Conservation (phyloP, 2,329 filamentous ascomycete genomes). For the Colletotrichum nymphaeae region DNA sequence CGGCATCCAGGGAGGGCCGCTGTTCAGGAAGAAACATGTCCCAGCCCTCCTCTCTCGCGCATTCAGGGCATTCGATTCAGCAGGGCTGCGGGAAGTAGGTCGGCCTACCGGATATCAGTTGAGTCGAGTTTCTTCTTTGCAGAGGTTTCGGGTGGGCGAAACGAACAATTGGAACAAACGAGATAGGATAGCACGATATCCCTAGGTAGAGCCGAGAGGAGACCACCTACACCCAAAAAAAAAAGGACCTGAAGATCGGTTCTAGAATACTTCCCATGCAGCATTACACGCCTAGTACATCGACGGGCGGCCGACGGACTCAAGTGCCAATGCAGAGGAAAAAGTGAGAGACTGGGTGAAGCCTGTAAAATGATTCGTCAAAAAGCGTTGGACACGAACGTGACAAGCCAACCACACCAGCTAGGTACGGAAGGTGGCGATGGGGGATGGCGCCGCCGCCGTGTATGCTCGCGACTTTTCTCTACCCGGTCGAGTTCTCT, state of each 20-base stretch:
- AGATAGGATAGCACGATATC: background rate
- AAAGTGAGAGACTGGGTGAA: slow-evolving; percentile 5
- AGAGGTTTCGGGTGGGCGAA: slow-evolving; percentile 10
- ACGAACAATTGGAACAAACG: background rate
- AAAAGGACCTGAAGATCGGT: slow-evolving; percentile 17
- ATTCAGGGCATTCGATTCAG: background rate
- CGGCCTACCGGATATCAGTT: slow-evolving; percentile 2
- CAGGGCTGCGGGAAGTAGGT: slow-evolving; percentile 2
- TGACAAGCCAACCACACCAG: background rate
- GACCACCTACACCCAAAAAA: background rate
- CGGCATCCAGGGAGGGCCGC: slow-evolving; percentile 30
- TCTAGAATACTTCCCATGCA: slow-evolving; percentile 30
- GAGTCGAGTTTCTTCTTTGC: background rate
- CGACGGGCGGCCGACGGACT: slow-evolving; percentile 6
- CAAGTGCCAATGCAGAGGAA: background rate
- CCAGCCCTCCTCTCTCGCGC: slow-evolving; percentile 10
- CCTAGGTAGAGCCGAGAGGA: background rate
- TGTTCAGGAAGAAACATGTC: slow-evolving; percentile 32
- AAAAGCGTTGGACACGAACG: background rate
- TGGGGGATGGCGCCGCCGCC: background rate
- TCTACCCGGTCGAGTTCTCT: background rate
- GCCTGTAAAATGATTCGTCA: slow-evolving; percentile 12
- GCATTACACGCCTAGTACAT: background rate
- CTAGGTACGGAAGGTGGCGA: slow-evolving; percentile 21
- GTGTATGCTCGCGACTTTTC: background rate